Evolutionary conservation across 179 eudicot genomes (phyloP), one percentile per base, ranked within the genome.

Genomic region (Vitellaria paradoxa): DNA sequence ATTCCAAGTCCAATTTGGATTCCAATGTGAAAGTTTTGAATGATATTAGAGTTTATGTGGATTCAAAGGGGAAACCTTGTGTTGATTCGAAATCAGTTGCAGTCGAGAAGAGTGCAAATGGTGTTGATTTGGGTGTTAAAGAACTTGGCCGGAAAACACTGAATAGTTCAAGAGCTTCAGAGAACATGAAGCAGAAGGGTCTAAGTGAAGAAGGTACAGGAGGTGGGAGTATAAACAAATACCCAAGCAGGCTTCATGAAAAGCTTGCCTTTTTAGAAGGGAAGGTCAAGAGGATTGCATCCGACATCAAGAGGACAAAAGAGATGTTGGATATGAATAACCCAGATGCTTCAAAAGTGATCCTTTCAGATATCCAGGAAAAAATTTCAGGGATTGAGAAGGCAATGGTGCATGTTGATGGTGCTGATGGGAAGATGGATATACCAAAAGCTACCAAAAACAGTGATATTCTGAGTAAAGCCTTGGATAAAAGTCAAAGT

Each of bases 221-320:
- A 77, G 83, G 83, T 21, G 71, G 76, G 59, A 80, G 65, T 67
- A 81, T 68, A 12, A 82, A 82, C 49, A 93, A 90, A 85, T 81
- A 86, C 53, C 85, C 92, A 2, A 93, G 92, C 81, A 91, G 86
- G 82, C 81, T 95, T 52, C 99, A 93, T n/a, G 99, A 90, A 78
- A 93, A 91, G 86, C 92, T 95, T 68, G 98, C 99, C 0, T 89
- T 82, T 82, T 82, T 95, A 84, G 98, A 95, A 81, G 99, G 93
- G 59, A 95, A 90, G 78, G 97, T 95, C 74, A 91, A 93, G 87
- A 86, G 92, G 77, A 95, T 95, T 68, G 93, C 99, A 26, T 84
- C 93, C 18, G 99, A 95, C 82, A 95, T 95, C 65, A 93, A 91
- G 90, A 88, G 86, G 86, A 93, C 99, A 0, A 95, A 95, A 76